Base-by-base conservation (phyloP, 2,329 filamentous ascomycete genomes). In the Drechslera avenae region DNA sequence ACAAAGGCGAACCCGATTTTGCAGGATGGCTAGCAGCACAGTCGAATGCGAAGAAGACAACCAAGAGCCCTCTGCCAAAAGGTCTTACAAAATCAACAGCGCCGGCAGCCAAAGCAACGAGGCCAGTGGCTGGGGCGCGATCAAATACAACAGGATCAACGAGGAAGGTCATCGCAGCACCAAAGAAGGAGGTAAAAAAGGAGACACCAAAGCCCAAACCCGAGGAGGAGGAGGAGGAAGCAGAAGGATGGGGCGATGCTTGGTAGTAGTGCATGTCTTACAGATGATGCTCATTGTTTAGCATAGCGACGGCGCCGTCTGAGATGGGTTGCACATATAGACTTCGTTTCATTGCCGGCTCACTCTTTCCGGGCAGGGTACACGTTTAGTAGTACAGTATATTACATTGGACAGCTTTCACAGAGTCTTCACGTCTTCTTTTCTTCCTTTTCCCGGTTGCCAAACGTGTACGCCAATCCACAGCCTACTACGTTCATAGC, bases 1-100 rank as follows among this genome's bases (percentile, higher is more conserved):
- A 96, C 62, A 86, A 89, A 19, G 86, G 87, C 2, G 93, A 99
- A 72, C 93, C 93, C 0, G 94, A 97, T 72, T 97, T 99, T 73
- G 93, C 91, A 4, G 92, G 91, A 4, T 97, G 94, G 92, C 75
- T 97, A 17, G 91, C 90, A 10, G 91, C 92, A 10, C 91, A 97
- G 70, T 85, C 88, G 5, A 82, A 87, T 56, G 84, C 88, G 56
- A 97, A 95, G 76, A 81, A 81, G 65, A 73, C 51, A 44, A 69
- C 48, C 1, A 82, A 81, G 62, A 94, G 89, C 59, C 77, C 87
- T 2, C 70, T 97, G 46, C 92, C 93, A 0, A 99, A 96, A 75
- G 93, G 93, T 0, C 72, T 97, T 19, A 76, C 79, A 1, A 96
- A 95, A 74, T 66, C 83, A 2, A 47, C 54, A 12, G 36, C 52